Evolutionary conservation across 2,329 filamentous ascomycete genomes (phyloP).

Genomic region (Rasamsonia emersonii): DNA sequence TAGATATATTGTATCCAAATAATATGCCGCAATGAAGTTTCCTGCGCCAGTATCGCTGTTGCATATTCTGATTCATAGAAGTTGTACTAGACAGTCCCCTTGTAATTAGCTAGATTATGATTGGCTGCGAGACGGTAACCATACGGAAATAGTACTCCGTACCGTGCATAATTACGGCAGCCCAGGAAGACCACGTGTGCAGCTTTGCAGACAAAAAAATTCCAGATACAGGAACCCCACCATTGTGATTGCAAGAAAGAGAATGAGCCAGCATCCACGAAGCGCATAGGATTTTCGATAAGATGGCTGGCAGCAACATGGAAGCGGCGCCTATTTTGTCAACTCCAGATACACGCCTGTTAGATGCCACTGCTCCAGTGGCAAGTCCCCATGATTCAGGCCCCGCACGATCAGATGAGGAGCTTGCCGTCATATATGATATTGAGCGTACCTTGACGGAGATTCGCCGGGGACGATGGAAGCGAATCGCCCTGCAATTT

Average conservation of each 20-base stretch:
- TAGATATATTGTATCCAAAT: background rate
- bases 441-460: slow-evolving; percentile 69
- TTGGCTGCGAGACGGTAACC: too few species aligned
- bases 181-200: background rate
- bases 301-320: slow-evolving; percentile 15
- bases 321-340: slow-evolving; percentile 50
- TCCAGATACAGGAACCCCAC: slow-evolving; percentile 2
- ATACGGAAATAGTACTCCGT: too few species aligned
- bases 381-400: slow-evolving; percentile 22
- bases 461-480: slow-evolving; percentile 63
- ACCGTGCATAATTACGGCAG: too few species aligned
- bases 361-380: slow-evolving; percentile 44
- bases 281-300: too few species aligned
- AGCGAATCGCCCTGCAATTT: slow-evolving; percentile 82
- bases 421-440: slow-evolving; percentile 73
- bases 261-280: background rate
- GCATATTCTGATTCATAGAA: too few species aligned
- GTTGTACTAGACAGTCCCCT: too few species aligned
- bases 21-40: too few species aligned
- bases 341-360: slow-evolving; percentile 53
- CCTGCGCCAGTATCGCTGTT: too few species aligned
- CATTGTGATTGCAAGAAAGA: too few species aligned
- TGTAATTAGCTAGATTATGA: too few species aligned
- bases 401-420: slow-evolving; percentile 50
- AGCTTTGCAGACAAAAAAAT: slow-evolving; percentile 5